Percentiles rank a stretch among this genome's conserved stretches.
Evolutionary conservation across 2,329 filamentous ascomycete genomes (phyloP).

Genomic region (Phyllosticta citrichinensis): DNA sequence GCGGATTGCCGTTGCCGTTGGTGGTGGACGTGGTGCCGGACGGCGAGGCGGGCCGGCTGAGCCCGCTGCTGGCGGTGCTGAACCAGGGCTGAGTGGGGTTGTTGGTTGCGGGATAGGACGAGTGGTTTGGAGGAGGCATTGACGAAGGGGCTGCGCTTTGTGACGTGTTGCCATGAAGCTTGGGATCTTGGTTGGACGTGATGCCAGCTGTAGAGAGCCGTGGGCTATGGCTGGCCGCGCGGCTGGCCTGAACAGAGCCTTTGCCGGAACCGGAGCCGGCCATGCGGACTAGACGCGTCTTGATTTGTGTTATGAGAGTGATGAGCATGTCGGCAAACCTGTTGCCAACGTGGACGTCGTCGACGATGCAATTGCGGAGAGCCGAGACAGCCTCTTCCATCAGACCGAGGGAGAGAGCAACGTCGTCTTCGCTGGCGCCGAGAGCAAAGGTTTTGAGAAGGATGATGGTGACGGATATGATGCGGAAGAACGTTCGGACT

Average conservation of each 20-base stretch:
- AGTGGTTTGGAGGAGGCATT: slow-evolving; percentile 7
- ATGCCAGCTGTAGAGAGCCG: slow-evolving; percentile 11
- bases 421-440: slow-evolving; percentile 67
- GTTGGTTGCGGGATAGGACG: background rate
- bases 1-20: slow-evolving; percentile 21
- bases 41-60: slow-evolving; percentile 39
- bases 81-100: slow-evolving; percentile 19
- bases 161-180: slow-evolving; percentile 2
- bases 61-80: slow-evolving; percentile 37
- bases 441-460: slow-evolving; percentile 75
- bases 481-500: slow-evolving; percentile 76
- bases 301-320: slow-evolving; percentile 62
- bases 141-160: slow-evolving; percentile 12
- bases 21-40: slow-evolving; percentile 15
- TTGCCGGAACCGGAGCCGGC: slow-evolving; percentile 38
- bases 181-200: slow-evolving; percentile 11
- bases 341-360: slow-evolving; percentile 77
- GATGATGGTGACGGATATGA: slow-evolving; percentile 78
- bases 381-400: slow-evolving; percentile 68
- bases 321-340: slow-evolving; percentile 76
- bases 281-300: slow-evolving; percentile 58
- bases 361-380: slow-evolving; percentile 67
- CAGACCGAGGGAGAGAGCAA: slow-evolving; percentile 62
- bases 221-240: slow-evolving; percentile 3
- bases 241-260: slow-evolving; percentile 22